Conservation (phyloP, 768 basidiomycete species). For the Coprinellus micaceus region DNA sequence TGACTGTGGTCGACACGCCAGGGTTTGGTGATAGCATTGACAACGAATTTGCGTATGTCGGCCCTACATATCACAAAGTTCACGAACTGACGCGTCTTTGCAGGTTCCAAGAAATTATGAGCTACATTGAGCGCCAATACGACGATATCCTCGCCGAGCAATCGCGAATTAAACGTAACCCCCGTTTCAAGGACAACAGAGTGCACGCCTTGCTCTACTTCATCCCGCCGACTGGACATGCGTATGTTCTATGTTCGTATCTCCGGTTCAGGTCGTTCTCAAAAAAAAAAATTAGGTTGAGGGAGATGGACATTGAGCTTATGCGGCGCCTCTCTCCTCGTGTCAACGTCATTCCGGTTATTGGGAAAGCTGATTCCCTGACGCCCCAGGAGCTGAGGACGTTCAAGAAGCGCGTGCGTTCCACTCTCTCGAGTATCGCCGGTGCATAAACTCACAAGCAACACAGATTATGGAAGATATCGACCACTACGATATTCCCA, state of each 20-base stretch:
- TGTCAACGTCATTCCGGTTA: slow-evolving; percentile 91
- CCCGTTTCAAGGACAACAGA: slow-evolving; percentile 85
- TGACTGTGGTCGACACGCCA: slow-evolving; percentile 89
- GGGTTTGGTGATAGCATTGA: slow-evolving; percentile 93
- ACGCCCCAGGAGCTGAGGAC: slow-evolving; percentile 74
- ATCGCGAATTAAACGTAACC: slow-evolving; percentile 90
- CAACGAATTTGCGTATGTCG: slow-evolving; percentile 76
- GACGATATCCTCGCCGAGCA: slow-evolving; percentile 86
- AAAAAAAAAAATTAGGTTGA: slow-evolving; percentile 41
- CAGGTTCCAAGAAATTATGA: slow-evolving; percentile 86
- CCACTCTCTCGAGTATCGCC: slow-evolving; percentile 1
- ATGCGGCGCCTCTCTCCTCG: slow-evolving; percentile 87
- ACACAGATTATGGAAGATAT: slow-evolving; percentile 97
- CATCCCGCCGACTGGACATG: slow-evolving; percentile 83
- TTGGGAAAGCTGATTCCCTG: slow-evolving; percentile 82
- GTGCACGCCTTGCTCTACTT: slow-evolving; percentile 88
- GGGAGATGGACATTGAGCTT: slow-evolving; percentile 90
- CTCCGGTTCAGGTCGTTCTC: slow-evolving; percentile 6
- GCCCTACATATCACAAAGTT: slow-evolving; percentile 9
- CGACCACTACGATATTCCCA: slow-evolving; percentile 81
- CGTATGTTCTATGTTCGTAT: slow-evolving; percentile 43
- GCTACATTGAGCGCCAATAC: slow-evolving; percentile 86
- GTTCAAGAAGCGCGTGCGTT: slow-evolving; percentile 74
- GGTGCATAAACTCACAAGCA: neutral
- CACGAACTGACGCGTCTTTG: neutral